Percentiles rank a stretch among this genome's conserved stretches.
Evolutionary conservation across 1,284 basidiomycete genomes (phyloP).

Genomic region (Erythrobasidium hasegawianum): DNA sequence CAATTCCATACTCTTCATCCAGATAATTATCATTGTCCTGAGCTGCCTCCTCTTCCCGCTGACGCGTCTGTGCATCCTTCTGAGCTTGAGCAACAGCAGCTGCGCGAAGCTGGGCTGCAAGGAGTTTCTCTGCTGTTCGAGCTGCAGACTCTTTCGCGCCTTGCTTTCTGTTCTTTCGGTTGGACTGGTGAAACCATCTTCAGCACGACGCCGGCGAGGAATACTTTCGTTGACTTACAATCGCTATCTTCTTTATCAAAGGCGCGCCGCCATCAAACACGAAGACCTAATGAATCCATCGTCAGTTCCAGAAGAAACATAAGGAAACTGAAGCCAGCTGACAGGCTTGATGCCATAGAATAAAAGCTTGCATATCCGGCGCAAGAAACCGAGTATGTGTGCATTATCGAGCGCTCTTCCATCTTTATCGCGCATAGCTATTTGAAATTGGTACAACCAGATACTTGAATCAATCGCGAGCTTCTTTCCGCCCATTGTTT

Average conservation of each 20-base stretch:
- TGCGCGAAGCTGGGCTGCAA: slow-evolving; percentile 87
- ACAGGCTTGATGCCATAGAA: slow-evolving; percentile 93
- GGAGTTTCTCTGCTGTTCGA: slow-evolving; percentile 80
- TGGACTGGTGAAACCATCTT: slow-evolving; percentile 56
- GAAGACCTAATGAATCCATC: slow-evolving; percentile 57
- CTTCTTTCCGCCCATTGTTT: slow-evolving; percentile 82
- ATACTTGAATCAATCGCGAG: slow-evolving; percentile 98
- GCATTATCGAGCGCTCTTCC: slow-evolving; percentile 86
- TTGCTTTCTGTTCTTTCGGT: slow-evolving; percentile 78
- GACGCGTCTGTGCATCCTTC: slow-evolving; percentile 46
- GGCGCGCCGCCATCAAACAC: slow-evolving; percentile 96
- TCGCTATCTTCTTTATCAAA: slow-evolving; percentile 75
- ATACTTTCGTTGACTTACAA: slow-evolving; percentile 54
- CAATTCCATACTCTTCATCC: slow-evolving; percentile 62
- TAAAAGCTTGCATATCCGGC: slow-evolving; percentile 81
- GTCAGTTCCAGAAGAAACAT: slow-evolving; percentile 1
- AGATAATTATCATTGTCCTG: slow-evolving; percentile 68
- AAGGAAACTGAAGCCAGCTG: not conserved
- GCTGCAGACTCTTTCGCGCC: slow-evolving; percentile 79
- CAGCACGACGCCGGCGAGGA: not conserved
- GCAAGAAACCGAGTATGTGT: slow-evolving; percentile 88
- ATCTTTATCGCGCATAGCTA: slow-evolving; percentile 90
- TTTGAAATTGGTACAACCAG: slow-evolving; percentile 98
- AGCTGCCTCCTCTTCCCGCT: slow-evolving; percentile 49
- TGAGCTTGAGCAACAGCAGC: slow-evolving; percentile 77